Conservation (phyloP, 805 yeast genomes). For the Lachancea fermentati region DNA sequence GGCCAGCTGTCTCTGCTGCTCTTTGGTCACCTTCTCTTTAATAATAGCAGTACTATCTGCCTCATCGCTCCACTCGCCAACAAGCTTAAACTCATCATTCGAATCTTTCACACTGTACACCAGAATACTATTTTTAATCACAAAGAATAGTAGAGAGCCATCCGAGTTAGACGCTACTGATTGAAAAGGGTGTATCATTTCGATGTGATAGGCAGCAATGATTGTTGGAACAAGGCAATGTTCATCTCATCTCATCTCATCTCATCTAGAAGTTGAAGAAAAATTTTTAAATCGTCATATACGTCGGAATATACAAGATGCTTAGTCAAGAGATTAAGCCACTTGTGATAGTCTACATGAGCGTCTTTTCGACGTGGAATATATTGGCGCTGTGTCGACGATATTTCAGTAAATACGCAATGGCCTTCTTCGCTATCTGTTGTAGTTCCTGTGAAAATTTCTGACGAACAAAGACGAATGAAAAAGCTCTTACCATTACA, state of each 20-base stretch:
- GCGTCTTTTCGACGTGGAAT: no score
- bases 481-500: background rate
- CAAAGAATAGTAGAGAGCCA: slow-evolving; percentile 47
- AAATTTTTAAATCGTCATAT: background rate
- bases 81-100: slow-evolving; percentile 15
- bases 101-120: slow-evolving; percentile 40
- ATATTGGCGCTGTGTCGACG: no score
- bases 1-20: slow-evolving; percentile 30
- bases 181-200: slow-evolving; percentile 69
- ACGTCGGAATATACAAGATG: no score
- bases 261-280: slow-evolving; percentile 5
- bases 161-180: slow-evolving; percentile 40
- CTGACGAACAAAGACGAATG: background rate
- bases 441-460: no score
- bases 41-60: slow-evolving; percentile 43
- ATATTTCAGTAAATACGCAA: no score
- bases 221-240: background rate
- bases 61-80: slow-evolving; percentile 59
- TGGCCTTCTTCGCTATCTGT: no score
- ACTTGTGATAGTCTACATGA: no score
- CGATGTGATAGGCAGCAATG: slow-evolving; percentile 10
- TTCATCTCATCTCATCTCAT: slow-evolving; percentile 8
- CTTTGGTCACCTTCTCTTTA: slow-evolving; percentile 44
- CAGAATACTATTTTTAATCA: slow-evolving; percentile 54
- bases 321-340: no score